A percentile compares a stretch with the other conserved stretches of the same genome.
phyloP scores from a whole-genome alignment of 495 filamentous ascomycete genomes.

The Aspergillus saccharolyticus region DNA sequence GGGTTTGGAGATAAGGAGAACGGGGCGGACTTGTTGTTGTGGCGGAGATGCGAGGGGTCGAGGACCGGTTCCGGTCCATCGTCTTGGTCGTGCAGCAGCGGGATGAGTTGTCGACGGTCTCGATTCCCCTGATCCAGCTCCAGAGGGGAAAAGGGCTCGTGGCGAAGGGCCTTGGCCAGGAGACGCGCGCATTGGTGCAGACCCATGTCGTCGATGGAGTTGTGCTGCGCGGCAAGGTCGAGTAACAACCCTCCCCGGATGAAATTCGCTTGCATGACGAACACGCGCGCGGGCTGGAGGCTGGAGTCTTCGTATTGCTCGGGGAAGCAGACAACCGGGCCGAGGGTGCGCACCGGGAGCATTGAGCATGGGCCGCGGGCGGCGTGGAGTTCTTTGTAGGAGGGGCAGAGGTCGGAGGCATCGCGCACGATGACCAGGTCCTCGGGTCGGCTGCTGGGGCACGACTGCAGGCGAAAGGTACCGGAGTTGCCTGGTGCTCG shows the following conservation, averaged over 20 bases:
- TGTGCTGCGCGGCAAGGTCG: slow-evolving; percentile 27
- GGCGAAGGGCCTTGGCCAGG: slow-evolving; percentile 21
- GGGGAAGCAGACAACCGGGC: neutral
- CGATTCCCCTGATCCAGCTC: slow-evolving; percentile 24
- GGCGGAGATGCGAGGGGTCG: slow-evolving; percentile 25
- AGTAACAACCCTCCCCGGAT: slow-evolving; percentile 26
- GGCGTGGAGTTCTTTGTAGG: neutral
- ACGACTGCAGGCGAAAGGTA: neutral
- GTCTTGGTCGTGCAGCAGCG: slow-evolving; percentile 20
- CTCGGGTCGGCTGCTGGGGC: neutral
- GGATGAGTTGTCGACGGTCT: slow-evolving; percentile 24
- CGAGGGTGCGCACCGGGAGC: neutral
- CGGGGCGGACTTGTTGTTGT: too few relatives aligned
- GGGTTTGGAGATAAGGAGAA: neutral
- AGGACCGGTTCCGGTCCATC: slow-evolving; percentile 23
- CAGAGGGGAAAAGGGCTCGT: neutral
- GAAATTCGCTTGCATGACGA: slow-evolving; percentile 28
- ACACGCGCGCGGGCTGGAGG: neutral
- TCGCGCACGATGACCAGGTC: neutral
- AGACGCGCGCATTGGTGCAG: slow-evolving; percentile 21
- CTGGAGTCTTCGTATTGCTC: neutral
- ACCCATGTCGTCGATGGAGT: slow-evolving; percentile 27
- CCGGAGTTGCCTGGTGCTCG: neutral
- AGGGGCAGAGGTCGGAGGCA: neutral
- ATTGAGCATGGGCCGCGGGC: neutral